Evolutionary conservation across 129 eudicot species (phyloP), one percentile per base, ranked within the genome.

Genomic region (Ambrosia trifida): DNA sequence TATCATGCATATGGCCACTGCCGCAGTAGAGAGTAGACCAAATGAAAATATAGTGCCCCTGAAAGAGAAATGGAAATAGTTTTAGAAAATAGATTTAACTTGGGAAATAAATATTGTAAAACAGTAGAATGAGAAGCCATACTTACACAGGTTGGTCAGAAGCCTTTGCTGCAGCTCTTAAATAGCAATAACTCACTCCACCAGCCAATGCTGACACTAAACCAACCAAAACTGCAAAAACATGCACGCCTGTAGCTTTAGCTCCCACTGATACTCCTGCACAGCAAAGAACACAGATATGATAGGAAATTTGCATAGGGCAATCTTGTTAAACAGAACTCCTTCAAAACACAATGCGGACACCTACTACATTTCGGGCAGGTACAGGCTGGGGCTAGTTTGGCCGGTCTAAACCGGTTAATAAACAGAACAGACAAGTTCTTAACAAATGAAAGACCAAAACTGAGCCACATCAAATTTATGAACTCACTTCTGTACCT

Each of bases 131-230:
- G 16, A 60, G 64, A 59, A 31, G 65, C 43, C 65, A 59, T 59
- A 60, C 85, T 87, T 82, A 88, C 95, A 88, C 83, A 75, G 95
- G 95, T 73, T 88, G 90, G 60, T 88, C 90, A 78, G 90, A 83
- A 61, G 90, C 83, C 82, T 88, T 88, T 63, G 95, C 88, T 80
- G 83, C 95, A 35, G 95, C 86, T 64, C 90, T 81, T 54, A 83
- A 46, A 59, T 85, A 73, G 84, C 95, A 88, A 81, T 80, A 83
- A 76, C 83, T 80, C 12, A 78, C 79, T 68, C 95, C 95, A 72
- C 84, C 86, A 78, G 85, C 82, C 71, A 83, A 16, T 28, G 95
- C 81, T 56, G 95, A 85, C 50, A 85, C 59, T 63, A 85, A 73
- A 76, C 90, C 90, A 72, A 85, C 59, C 33, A 85, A 31, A 82